phyloP scores from a whole-genome alignment of 768 basidiomycete species.

The Termitomyces sp. region DNA sequence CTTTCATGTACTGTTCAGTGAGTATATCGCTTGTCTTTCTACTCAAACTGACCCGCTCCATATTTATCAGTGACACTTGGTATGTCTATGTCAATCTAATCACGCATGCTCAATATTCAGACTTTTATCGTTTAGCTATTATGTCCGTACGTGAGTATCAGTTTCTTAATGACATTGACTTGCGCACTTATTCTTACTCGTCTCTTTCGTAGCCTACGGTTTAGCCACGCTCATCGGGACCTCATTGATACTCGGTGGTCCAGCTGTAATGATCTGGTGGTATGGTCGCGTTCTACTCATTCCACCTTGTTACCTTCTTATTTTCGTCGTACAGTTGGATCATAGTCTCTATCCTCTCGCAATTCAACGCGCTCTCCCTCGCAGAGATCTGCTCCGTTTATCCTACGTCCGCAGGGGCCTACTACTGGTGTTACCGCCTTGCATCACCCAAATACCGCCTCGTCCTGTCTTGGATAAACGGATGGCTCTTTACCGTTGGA shows the following conservation, averaged over 20 bases:
- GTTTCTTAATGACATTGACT: background rate
- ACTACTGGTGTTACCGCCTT: conserved; percentile 64
- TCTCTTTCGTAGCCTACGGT: conserved; percentile 37
- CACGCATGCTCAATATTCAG: background rate
- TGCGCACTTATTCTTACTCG: background rate
- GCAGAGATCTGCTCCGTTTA: conserved; percentile 59
- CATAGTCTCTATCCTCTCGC: conserved; percentile 41
- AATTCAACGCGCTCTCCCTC: conserved; percentile 46
- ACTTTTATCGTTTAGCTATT: conserved; percentile 35
- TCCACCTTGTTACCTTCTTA: background rate
- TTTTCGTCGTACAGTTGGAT: conserved; percentile 34
- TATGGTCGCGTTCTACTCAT: conserved; percentile 42
- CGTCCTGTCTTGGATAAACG: conserved; percentile 59
- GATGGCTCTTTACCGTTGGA: conserved; percentile 65
- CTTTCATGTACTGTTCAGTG: conserved; percentile 52
- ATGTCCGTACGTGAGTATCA: conserved; percentile 53
- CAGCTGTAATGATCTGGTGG: conserved; percentile 56
- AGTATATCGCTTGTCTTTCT: conserved; percentile 11
- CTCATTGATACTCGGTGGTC: conserved; percentile 48
- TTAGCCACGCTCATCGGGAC: conserved; percentile 53
- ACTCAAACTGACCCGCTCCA: background rate
- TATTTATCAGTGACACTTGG: conserved; percentile 40
- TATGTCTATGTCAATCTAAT: conserved; percentile 16
- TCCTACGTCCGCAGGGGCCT: conserved; percentile 57
- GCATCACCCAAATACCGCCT: conserved; percentile 47